A percentile compares a stretch with the other conserved stretches of the same genome.
These are phyloP conservation scores for Coemansia sp. DNA, from an alignment of 192 early-diverging fungal species.

Conservation along the genomic window DNA sequence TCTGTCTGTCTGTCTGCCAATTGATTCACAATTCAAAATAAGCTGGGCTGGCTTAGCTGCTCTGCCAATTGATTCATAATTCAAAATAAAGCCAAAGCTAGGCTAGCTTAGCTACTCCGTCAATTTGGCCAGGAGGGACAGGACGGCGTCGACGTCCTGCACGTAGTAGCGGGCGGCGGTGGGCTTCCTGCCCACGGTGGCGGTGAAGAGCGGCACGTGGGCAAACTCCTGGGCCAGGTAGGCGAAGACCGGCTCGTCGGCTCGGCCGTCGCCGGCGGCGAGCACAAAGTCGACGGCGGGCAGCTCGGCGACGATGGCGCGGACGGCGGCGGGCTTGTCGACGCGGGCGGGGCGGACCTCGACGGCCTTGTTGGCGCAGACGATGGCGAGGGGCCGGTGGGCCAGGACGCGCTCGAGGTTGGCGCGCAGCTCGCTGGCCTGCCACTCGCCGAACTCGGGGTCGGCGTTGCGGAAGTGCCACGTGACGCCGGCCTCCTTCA, in stretches of 20 bases:
- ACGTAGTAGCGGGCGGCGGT: slow-evolving; percentile 89
- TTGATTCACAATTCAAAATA: too few species aligned
- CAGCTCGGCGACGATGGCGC: slow-evolving; percentile 84
- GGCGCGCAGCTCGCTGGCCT: slow-evolving; percentile 95
- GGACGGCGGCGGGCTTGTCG: slow-evolving; percentile 87
- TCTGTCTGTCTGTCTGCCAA: too few species aligned
- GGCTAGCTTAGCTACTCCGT: too few species aligned
- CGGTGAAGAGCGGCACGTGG: slow-evolving; percentile 62
- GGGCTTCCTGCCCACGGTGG: slow-evolving; percentile 96
- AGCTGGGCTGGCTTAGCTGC: too few species aligned
- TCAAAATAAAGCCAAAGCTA: not conserved
- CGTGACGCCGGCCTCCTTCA: slow-evolving; percentile 97
- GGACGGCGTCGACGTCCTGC: slow-evolving; percentile 62
- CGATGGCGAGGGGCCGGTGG: slow-evolving; percentile 91
- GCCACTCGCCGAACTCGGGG: slow-evolving; percentile 94
- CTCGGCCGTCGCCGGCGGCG: slow-evolving; percentile 91
- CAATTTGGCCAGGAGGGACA: slow-evolving; percentile 31
- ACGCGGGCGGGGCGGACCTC: slow-evolving; percentile 91
- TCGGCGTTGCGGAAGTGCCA: slow-evolving; percentile 98
- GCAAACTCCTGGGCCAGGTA: slow-evolving; percentile 55
- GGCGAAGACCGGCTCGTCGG: slow-evolving; percentile 91
- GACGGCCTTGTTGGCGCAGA: slow-evolving; percentile 94
- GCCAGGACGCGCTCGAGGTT: slow-evolving; percentile 94
- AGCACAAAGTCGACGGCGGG: slow-evolving; percentile 52
- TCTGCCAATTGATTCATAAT: too few species aligned